Evolutionary conservation across 2,329 filamentous ascomycete genomes (phyloP).

Genomic region (Trichothecium roseum): DNA sequence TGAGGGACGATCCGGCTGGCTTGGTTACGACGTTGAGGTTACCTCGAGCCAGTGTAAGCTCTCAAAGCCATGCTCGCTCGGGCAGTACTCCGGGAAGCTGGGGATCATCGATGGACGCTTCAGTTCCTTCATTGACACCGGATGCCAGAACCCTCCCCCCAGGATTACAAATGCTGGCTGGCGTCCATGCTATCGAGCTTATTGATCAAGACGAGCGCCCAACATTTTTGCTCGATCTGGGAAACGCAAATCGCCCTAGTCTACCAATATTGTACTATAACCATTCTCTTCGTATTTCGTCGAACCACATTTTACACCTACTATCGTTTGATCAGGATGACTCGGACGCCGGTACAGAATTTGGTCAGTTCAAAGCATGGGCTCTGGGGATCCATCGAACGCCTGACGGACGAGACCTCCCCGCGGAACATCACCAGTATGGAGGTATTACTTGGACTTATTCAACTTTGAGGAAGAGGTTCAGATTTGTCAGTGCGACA

Average conservation of each 20-base stretch:
- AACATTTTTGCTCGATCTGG: constrained; percentile 64
- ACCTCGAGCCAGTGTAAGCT: constrained; percentile 40
- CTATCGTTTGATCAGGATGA: constrained; percentile 39
- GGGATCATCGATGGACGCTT: constrained; percentile 42
- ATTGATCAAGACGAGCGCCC: constrained; percentile 68
- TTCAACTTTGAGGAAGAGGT: constrained; percentile 56
- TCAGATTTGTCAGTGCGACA: constrained; percentile 57
- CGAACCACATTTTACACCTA: constrained; percentile 42
- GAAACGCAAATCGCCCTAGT: constrained; percentile 40
- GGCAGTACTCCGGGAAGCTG: constrained; percentile 42
- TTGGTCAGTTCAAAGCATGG: constrained; percentile 60
- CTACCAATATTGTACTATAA: constrained; percentile 61
- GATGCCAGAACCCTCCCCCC: constrained; percentile 37
- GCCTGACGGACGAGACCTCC: constrained; percentile 40
- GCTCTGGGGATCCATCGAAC: constrained; percentile 44
- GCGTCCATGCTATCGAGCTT: constrained; percentile 59
- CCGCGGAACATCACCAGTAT: constrained; percentile 46
- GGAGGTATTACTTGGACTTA: constrained; percentile 60
- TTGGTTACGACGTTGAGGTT: constrained; percentile 44
- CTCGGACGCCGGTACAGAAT: constrained; percentile 33
- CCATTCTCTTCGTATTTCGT: constrained; percentile 46
- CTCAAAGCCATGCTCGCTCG: constrained; percentile 34
- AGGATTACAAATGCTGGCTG: constrained; percentile 46
- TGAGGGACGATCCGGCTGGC: constrained; percentile 31
- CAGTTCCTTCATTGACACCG: constrained; percentile 38